Evolutionary conservation across 2,329 filamentous ascomycete genomes (phyloP).

Genomic region (Canariomyces notabilis): DNA sequence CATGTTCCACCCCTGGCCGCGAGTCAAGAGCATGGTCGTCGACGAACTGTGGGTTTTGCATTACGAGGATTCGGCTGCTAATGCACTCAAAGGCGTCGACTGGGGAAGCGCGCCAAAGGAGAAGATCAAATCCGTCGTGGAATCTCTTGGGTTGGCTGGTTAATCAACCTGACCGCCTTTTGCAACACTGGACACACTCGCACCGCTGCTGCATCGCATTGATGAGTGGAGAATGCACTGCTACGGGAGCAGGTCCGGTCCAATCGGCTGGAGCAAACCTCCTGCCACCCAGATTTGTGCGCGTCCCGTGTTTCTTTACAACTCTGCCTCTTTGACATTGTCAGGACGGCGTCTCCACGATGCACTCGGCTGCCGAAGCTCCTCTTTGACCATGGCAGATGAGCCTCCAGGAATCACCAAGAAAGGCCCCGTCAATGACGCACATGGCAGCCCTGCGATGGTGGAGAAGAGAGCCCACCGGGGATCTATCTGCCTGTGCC

Average conservation of each 20-base stretch:
- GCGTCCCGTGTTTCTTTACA: too few species aligned
- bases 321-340: too few species aligned
- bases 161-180: conserved; percentile 12
- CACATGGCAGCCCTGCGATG: conserved; percentile 14
- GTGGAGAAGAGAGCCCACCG: conserved; percentile 4
- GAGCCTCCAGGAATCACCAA: too few species aligned
- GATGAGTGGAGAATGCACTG: neutral
- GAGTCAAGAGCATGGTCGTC: conserved; percentile 56
- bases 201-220: neutral
- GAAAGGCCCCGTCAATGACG: conserved; percentile 11
- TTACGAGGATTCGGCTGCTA: conserved; percentile 26
- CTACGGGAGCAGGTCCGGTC: conserved; percentile 9
- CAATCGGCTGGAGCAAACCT: neutral
- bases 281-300: neutral
- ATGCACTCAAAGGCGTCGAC: conserved; percentile 47
- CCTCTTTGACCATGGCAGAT: too few species aligned
- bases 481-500: conserved; percentile 6
- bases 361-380: too few species aligned
- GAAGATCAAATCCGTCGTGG: conserved; percentile 39
- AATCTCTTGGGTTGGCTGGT: conserved; percentile 36
- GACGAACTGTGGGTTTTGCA: conserved; percentile 55
- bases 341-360: too few species aligned
- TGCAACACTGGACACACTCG: too few species aligned
- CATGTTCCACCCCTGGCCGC: conserved; percentile 77
- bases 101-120: conserved; percentile 52